Conservation (phyloP, 176 grass and related monocot species). For the Saccharum spontaneum region DNA sequence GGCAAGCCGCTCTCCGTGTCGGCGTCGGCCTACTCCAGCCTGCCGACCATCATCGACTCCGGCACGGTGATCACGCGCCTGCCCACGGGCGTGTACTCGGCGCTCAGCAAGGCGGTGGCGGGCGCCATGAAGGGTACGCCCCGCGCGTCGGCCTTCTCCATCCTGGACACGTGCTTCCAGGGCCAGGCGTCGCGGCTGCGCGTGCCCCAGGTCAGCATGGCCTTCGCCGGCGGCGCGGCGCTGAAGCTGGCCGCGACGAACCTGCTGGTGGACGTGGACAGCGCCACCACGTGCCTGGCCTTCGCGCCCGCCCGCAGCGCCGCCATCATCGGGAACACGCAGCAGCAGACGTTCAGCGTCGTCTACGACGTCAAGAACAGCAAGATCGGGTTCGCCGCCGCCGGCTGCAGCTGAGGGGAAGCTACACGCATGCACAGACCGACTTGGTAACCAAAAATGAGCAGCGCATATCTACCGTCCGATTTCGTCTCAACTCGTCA, state of each 20-base stretch:
- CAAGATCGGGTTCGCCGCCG: conserved; percentile 70
- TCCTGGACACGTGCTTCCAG: conserved; percentile 78
- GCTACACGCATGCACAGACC: neutral
- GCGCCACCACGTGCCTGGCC: conserved; percentile 66
- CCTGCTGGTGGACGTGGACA: conserved; percentile 70
- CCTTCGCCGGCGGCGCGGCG: conserved; percentile 57
- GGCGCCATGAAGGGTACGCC: conserved; percentile 41
- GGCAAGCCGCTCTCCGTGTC: conserved; percentile 45
- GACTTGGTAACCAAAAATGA: neutral
- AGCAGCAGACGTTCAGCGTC: conserved; percentile 79
- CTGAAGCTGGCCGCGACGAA: conserved; percentile 50
- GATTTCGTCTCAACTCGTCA: neutral
- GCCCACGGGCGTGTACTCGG: conserved; percentile 57
- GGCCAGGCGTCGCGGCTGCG: conserved; percentile 38
- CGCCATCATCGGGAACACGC: conserved; percentile 82
- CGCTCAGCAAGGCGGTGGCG: conserved; percentile 58
- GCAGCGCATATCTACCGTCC: conserved; percentile 8
- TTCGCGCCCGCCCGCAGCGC: conserved; percentile 56
- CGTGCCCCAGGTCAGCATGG: conserved; percentile 54
- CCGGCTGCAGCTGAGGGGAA: conserved; percentile 45
- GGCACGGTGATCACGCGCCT: conserved; percentile 82
- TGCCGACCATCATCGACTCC: conserved; percentile 75
- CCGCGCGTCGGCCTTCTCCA: conserved; percentile 47
- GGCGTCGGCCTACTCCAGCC: conserved; percentile 41
- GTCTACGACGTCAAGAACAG: conserved; percentile 70